Evolutionary conservation across 192 early-diverging fungal species (phyloP).

Genomic region (Bifiguratus adelaidae): DNA sequence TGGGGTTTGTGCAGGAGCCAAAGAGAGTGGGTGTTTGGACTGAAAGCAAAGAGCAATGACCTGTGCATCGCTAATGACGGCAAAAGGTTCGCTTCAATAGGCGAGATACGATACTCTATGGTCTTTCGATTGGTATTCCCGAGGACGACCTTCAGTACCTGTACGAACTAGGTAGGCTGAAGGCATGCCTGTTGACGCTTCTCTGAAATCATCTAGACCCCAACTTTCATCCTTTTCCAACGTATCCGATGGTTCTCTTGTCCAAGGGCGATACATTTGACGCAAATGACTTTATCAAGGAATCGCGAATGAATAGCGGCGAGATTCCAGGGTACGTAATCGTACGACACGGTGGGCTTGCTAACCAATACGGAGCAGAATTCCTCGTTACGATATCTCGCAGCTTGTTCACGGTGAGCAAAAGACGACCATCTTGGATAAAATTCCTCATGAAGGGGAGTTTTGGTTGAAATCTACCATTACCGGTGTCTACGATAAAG

Average conservation of each 20-base stretch:
- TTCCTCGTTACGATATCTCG: conserved; percentile 55
- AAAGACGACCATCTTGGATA: conserved; percentile 40
- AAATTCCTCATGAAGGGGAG: conserved; percentile 46
- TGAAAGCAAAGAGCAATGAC: too few species aligned
- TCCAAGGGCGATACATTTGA: conserved; percentile 33
- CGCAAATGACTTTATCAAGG: conserved; percentile 15
- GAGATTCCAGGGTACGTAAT: conserved; percentile 41
- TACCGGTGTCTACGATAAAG: conserved; percentile 63
- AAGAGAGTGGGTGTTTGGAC: too few species aligned
- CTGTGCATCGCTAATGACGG: background rate
- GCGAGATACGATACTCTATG: conserved; percentile 60
- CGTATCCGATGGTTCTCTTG: conserved; percentile 54
- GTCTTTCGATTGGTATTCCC: conserved; percentile 47
- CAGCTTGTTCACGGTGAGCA: conserved; percentile 67
- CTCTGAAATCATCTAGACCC: conserved; percentile 5
- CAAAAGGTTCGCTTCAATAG: conserved; percentile 23
- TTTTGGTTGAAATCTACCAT: conserved; percentile 43
- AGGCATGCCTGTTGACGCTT: background rate
- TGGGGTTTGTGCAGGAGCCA: too few species aligned
- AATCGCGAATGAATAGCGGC: conserved; percentile 28
- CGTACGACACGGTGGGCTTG: too few species aligned
- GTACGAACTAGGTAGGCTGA: conserved; percentile 53
- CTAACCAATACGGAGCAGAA: too few species aligned
- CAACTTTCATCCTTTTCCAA: conserved; percentile 51
- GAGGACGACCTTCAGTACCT: conserved; percentile 49